Evolutionary conservation across 1,284 basidiomycete genomes (phyloP).

Genomic region (Xerocomus amazonicus): DNA sequence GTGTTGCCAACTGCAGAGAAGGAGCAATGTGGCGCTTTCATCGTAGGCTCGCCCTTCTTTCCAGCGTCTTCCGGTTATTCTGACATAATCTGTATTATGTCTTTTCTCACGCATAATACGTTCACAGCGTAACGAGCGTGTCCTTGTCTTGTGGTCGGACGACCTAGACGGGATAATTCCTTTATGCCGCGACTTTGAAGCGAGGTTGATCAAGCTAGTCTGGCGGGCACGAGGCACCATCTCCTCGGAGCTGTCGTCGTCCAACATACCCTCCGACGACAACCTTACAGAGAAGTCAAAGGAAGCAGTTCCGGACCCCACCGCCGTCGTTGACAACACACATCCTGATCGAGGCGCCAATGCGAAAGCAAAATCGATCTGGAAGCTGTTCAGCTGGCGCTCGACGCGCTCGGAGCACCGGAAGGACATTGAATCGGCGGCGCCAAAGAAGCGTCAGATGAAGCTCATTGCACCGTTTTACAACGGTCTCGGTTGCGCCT

Average conservation of each 20-base stretch:
- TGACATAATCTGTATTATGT: constrained; percentile 26
- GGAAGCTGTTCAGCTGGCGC: constrained; percentile 36
- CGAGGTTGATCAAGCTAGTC: constrained; percentile 73
- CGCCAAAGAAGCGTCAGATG: constrained; percentile 41
- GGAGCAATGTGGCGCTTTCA: constrained; percentile 83
- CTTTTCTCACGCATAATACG: background rate
- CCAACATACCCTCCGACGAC: constrained; percentile 47
- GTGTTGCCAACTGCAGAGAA: constrained; percentile 72
- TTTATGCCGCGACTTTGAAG: constrained; percentile 67
- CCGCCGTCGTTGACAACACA: constrained; percentile 32
- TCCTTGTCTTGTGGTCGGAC: constrained; percentile 77
- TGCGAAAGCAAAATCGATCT: constrained; percentile 19
- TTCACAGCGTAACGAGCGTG: constrained; percentile 64
- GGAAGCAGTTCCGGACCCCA: constrained; percentile 20
- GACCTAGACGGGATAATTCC: constrained; percentile 67
- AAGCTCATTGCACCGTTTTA: constrained; percentile 74
- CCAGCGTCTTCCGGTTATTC: background rate
- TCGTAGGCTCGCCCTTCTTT: constrained; percentile 41
- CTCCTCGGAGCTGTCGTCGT: constrained; percentile 47
- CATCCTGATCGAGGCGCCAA: constrained; percentile 15
- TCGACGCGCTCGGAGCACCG: constrained; percentile 17
- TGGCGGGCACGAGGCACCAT: constrained; percentile 55
- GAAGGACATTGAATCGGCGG: constrained; percentile 50
- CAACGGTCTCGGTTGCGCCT: constrained; percentile 66
- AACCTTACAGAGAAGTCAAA: constrained; percentile 48